Conservation (phyloP, 2,329 filamentous ascomycete genomes). For the Endocalyx cinctus region DNA sequence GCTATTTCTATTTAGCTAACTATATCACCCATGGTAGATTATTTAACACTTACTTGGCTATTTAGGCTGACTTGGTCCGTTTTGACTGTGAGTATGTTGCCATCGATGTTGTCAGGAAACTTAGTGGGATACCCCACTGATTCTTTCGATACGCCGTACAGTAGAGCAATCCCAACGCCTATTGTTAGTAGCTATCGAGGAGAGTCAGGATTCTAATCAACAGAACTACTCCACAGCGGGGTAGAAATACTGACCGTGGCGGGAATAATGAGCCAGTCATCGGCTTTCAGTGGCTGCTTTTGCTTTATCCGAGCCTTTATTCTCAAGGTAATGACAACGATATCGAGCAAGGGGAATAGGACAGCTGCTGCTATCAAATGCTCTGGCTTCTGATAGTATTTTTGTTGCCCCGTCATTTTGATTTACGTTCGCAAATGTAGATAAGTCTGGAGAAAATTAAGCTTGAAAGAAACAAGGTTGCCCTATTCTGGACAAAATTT, state of each 20-base stretch:
- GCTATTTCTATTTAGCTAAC: no score
- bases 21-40: no score
- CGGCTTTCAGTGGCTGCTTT: slow-evolving; percentile 5
- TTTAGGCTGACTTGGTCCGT: slow-evolving; percentile 1
- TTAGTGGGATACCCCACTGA: slow-evolving; percentile 6
- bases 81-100: slow-evolving; percentile 1
- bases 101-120: neutral
- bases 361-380: slow-evolving; percentile 3
- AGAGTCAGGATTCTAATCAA: neutral
- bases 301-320: neutral
- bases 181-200: slow-evolving; percentile 5
- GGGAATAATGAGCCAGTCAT: slow-evolving; percentile 14
- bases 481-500: no score
- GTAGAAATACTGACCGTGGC: slow-evolving; percentile 7
- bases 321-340: neutral
- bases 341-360: slow-evolving; percentile 1
- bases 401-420: no score
- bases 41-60: no score
- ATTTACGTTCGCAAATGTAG: no score
- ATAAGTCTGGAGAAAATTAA: no score
- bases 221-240: neutral
- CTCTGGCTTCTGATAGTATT: neutral
- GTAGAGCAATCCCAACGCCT: slow-evolving; percentile 6
- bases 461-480: no score
- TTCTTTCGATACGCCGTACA: slow-evolving; percentile 10